These are phyloP conservation scores for Physcomitrium patens DNA, from an alignment of 225 moss, liverwort and hornwort species.

Conservation along the genomic window DNA sequence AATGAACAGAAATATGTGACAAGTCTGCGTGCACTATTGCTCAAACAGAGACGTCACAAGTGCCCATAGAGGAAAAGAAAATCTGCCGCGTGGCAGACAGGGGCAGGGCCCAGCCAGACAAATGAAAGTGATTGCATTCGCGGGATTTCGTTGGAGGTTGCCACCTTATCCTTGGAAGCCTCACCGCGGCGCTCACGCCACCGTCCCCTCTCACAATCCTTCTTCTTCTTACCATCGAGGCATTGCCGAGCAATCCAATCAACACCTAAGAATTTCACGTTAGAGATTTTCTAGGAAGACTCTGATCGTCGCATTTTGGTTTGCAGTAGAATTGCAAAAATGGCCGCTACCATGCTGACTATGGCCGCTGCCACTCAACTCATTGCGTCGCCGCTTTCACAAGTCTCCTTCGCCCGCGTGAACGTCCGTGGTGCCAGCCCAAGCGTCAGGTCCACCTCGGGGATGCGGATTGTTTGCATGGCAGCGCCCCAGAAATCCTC, in stretches of 20 bases:
- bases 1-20: neutral
- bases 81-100: neutral
- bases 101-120: neutral
- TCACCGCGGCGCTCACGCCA: neutral
- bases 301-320: too few relatives aligned
- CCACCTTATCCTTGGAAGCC: neutral
- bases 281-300: too few relatives aligned
- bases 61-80: neutral
- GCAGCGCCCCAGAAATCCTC: constrained; percentile 41
- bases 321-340: neutral
- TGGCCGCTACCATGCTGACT: constrained; percentile 40
- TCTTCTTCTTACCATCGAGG: neutral
- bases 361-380: constrained; percentile 14
- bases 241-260: too few relatives aligned
- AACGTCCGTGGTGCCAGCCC: neutral
- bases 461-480: constrained; percentile 29
- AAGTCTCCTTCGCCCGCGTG: constrained; percentile 11
- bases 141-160: neutral
- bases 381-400: constrained; percentile 24
- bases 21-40: neutral
- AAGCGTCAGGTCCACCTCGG: neutral
- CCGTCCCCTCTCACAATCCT: neutral
- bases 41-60: neutral
- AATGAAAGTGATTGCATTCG: neutral
- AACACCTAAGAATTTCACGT: too few relatives aligned